Evolutionary conservation across 768 basidiomycete species (phyloP), one percentile per base, ranked within the genome.

Genomic region (Kondoa subrosea): DNA sequence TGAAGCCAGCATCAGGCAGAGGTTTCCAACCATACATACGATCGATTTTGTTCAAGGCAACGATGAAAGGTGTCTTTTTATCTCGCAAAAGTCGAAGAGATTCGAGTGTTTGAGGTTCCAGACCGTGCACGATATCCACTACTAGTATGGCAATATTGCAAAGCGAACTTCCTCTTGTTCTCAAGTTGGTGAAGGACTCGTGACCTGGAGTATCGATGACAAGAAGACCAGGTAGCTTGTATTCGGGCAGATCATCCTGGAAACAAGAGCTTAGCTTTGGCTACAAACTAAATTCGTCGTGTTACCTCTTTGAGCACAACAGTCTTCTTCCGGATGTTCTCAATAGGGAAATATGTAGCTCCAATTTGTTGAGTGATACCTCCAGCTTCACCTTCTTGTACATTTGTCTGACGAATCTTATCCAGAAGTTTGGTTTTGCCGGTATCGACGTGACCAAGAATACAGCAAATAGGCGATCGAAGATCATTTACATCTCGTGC

Each of bases 361-460:
- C 95, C 95, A 72, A 99, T 99, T 77, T 99, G 95, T 78, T 97
- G 95, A 0, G 95, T 99, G 77, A 99, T 99, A 80, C 95, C 95
- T 72, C 95, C 95, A 1, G 95, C 95, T 83, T 99, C 95, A 66
- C 95, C 95, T 76, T 96, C 95, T 78, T 96, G 92, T 26, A 99
- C 95, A 72, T 96, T 96, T 2, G 93, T 97, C 86, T 97, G 93
- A 72, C 95, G 91, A 76, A 99, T 99, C 91, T 96, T 97, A 77
- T 99, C 95, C 73, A 99, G 78, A 50, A 99, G 80, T 78, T 95
- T 96, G 16, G 95, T 99, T 80, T 99, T 99, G 69, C 95, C 95
- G 2, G 92, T 96, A 81, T 99, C 95, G 82, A 99, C 95, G 77
- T 99, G 95, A 69, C 95, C 95, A 70, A 99, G 78, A 74, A 99